phyloP scores from a whole-genome alignment of 805 yeast genomes.

The Hanseniaspora singularis region DNA sequence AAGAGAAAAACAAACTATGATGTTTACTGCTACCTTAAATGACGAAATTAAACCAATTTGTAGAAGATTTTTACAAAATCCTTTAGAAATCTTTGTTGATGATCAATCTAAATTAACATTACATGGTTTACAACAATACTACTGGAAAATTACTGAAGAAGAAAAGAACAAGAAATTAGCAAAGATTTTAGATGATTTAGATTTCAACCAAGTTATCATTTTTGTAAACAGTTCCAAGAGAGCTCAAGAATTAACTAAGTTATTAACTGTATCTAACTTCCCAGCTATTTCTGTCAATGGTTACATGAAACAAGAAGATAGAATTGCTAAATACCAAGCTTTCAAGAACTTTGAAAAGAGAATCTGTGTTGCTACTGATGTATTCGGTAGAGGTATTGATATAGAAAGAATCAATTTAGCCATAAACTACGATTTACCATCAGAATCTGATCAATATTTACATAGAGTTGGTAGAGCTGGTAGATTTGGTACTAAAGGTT shows the following conservation, averaged over 20 bases:
- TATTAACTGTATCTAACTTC: constrained; percentile 84
- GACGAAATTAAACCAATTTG: constrained; percentile 92
- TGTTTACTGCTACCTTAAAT: constrained; percentile 94
- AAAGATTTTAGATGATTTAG: constrained; percentile 83
- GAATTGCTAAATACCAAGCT: constrained; percentile 90
- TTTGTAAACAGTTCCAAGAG: constrained; percentile 85
- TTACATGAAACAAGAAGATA: constrained; percentile 91
- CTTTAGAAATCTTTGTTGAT: constrained; percentile 93
- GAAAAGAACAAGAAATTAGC: constrained; percentile 89
- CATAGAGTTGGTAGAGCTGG: constrained; percentile 99
- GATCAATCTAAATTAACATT: constrained; percentile 94
- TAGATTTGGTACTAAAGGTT: constrained; percentile 98
- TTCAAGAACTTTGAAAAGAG: constrained; percentile 98
- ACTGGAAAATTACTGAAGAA: constrained; percentile 73
- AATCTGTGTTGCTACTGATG: constrained; percentile 96
- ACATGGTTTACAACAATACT: constrained; percentile 97
- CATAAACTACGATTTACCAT: constrained; percentile 92
- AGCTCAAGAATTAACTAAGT: constrained; percentile 81
- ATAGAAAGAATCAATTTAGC: constrained; percentile 97
- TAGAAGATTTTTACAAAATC: constrained; percentile 95
- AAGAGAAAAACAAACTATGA: constrained; percentile 97
- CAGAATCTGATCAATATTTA: constrained; percentile 92
- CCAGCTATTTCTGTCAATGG: constrained; percentile 96
- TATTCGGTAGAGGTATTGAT: constrained; percentile 98
- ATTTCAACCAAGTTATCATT: constrained; percentile 95